These are phyloP conservation scores for Amphirosellinia nigrospora DNA, from an alignment of 495 filamentous ascomycete species.

Conservation along the genomic window DNA sequence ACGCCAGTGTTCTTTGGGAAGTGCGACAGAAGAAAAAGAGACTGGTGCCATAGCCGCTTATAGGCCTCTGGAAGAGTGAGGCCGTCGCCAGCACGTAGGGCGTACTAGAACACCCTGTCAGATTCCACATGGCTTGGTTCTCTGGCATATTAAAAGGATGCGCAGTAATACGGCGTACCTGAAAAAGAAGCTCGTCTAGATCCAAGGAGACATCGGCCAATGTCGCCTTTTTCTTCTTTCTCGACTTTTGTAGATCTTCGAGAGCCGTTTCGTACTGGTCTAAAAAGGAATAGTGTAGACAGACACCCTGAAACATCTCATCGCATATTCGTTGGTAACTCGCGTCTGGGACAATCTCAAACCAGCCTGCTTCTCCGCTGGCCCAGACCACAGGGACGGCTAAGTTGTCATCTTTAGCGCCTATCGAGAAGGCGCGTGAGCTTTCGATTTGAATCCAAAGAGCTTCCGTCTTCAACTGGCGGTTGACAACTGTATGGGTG, in stretches of 20 bases:
- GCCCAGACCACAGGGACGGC: slow-evolving; percentile 74
- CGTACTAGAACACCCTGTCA: slow-evolving; percentile 44
- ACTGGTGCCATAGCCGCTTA: slow-evolving; percentile 43
- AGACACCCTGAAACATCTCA: slow-evolving; percentile 71
- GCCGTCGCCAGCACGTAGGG: slow-evolving; percentile 49
- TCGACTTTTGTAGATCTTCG: slow-evolving; percentile 37
- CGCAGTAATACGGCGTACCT: slow-evolving; percentile 41
- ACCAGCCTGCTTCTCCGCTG: slow-evolving; percentile 79
- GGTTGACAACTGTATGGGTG: slow-evolving; percentile 50
- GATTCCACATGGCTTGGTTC: not conserved
- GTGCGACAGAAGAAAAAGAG: slow-evolving; percentile 49
- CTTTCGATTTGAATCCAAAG: slow-evolving; percentile 68
- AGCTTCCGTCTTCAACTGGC: slow-evolving; percentile 43
- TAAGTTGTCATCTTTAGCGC: slow-evolving; percentile 60
- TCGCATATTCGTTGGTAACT: slow-evolving; percentile 67
- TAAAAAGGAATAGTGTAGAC: slow-evolving; percentile 69
- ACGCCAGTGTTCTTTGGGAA: slow-evolving; percentile 50
- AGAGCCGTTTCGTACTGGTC: slow-evolving; percentile 42
- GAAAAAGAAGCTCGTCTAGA: slow-evolving; percentile 45
- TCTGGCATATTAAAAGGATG: not conserved
- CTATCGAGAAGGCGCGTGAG: slow-evolving; percentile 72
- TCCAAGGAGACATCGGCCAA: slow-evolving; percentile 33
- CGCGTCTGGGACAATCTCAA: slow-evolving; percentile 67
- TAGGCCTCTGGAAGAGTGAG: slow-evolving; percentile 47
- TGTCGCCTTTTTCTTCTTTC: slow-evolving; percentile 39